Conservation (phyloP, 331 rosid species). For the Ulmus americana region DNA sequence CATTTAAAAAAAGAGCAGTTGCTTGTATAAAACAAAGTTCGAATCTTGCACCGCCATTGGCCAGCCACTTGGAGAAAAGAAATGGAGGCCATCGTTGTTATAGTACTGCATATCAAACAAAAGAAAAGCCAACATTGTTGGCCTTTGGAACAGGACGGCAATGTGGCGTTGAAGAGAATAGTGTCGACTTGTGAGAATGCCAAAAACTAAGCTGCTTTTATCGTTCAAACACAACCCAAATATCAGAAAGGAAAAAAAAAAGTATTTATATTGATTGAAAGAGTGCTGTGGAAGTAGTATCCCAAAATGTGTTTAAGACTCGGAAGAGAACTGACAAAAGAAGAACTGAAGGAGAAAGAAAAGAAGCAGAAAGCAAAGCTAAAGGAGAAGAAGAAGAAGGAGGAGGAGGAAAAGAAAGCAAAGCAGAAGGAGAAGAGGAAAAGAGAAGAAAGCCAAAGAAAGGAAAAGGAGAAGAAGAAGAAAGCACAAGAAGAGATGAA, state of each 20-base stretch:
- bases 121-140: constrained; percentile 5
- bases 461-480: constrained; percentile 16
- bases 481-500: constrained; percentile 12
- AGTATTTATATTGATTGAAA: background rate
- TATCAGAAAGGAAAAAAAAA: background rate
- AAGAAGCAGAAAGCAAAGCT: constrained; percentile 27
- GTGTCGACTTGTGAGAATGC: too few relatives aligned
- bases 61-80: background rate
- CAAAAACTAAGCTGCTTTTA: too few relatives aligned
- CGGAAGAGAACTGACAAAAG: constrained; percentile 31
- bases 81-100: background rate
- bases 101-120: background rate
- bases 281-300: background rate
- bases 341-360: constrained; percentile 40
- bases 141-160: constrained; percentile 26
- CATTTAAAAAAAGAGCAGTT: too few relatives aligned
- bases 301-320: constrained; percentile 42
- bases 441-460: constrained; percentile 12
- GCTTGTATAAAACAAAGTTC: too few relatives aligned
- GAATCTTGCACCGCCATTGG: too few relatives aligned
- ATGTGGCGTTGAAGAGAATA: too few relatives aligned
- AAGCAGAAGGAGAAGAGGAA: constrained; percentile 10
- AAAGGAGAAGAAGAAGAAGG: constrained; percentile 24
- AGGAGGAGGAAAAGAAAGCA: background rate
- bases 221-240: background rate